Base-by-base conservation (phyloP, 1,284 basidiomycete genomes). In the Sanghuangporus baumii region DNA sequence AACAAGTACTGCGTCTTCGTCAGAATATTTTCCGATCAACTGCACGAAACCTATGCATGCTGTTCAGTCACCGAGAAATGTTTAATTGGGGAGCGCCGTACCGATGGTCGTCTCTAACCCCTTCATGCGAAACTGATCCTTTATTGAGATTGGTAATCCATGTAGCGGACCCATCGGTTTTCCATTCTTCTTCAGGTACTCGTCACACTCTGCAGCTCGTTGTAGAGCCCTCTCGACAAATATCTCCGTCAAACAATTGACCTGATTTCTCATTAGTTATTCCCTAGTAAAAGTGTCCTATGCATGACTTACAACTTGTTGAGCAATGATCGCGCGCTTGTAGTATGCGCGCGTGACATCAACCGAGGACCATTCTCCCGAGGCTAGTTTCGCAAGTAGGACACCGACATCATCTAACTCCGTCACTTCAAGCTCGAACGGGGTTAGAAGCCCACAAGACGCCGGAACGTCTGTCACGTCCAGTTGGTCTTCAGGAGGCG, bases 281-380 rank as follows among this genome's bases (percentile, higher is more conserved):
- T 52, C 52, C 60, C 16, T 20, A 4, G 20, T 12, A 60, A 34
- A 7, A 60, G 23, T 58, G 31, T 5, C 4, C 26, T 18, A 4
- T 16, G 41, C 43, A 37, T 41, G 57, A 51, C 87, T 71, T 64
- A 92, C 92, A 9, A 92, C 73, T 71, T 94, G 92, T 64, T 94
- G 92, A 0, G 92, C 91, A 55, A 93, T 75, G 55, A 90, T 79
- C 0, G 92, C 89, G 20, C 91, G 79, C 75, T 93, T 93, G 71
- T 84, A 85, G 72, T 89, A 93, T 0, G 91, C 88, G 3, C 80
- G 86, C 0, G 86, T 85, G 41, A 91, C 89, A 59, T 86, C 82
- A 1, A 87, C 77, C 8, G 87, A 79, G 2, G 84, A 80, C 82
- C 84, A 88, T 34, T 76, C 69, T 9, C 78, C 79, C 2, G 66